phyloP scores from a whole-genome alignment of 305 asterid genomes.

The Rubia balearica region DNA sequence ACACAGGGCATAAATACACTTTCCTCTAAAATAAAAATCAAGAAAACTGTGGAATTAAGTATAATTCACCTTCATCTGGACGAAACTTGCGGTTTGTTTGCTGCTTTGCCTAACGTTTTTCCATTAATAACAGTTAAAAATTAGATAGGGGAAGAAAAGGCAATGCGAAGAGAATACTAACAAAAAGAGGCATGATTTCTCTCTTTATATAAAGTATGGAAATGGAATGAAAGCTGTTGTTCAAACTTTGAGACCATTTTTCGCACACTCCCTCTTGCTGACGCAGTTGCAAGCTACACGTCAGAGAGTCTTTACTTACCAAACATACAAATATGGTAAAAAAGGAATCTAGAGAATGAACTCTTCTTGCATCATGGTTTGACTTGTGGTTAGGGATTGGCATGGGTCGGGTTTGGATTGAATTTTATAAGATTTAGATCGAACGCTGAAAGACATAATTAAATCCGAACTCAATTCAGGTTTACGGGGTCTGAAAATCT shows the following conservation, averaged over 20 bases:
- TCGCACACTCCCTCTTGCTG: neutral
- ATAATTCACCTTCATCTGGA: conserved; percentile 25
- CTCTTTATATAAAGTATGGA: neutral
- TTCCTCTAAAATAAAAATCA: too few relatives aligned
- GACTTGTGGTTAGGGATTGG: conserved; percentile 31
- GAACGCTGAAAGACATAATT: too few relatives aligned
- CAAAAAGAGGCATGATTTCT: neutral
- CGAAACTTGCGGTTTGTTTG: conserved; percentile 16
- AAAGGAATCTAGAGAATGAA: neutral
- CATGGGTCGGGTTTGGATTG: too few relatives aligned
- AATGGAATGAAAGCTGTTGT: neutral
- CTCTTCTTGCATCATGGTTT: conserved; percentile 4
- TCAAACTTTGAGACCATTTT: neutral
- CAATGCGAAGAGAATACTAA: neutral
- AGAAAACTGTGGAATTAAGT: neutral
- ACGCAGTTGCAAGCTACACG: neutral
- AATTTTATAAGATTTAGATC: too few relatives aligned
- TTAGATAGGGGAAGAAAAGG: neutral
- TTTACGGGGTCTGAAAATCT: too few relatives aligned
- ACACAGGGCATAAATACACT: too few relatives aligned
- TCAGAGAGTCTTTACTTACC: conserved; percentile 33
- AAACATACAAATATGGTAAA: conserved; percentile 12
- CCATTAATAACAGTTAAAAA: conserved; percentile 21
- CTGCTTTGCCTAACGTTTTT: conserved; percentile 25
- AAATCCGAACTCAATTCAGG: too few relatives aligned